A percentile compares a stretch with the other conserved stretches of the same genome.
Conservation (phyloP, 2,329 filamentous ascomycete genomes). For the Phialemonium atrogriseum region DNA sequence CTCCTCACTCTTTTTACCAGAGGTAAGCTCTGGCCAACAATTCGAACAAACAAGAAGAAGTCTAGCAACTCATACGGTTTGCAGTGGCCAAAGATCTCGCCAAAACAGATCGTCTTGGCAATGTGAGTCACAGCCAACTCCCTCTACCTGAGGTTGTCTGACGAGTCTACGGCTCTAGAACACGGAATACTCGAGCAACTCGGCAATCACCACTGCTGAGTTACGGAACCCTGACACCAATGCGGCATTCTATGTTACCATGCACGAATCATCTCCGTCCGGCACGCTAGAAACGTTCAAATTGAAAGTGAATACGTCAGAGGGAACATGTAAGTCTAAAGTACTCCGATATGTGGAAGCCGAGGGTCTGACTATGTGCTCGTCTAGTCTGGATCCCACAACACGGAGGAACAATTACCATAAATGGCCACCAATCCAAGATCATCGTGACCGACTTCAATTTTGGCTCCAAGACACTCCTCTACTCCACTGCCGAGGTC, state of each 20-base stretch:
- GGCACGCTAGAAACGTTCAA: constrained; percentile 43
- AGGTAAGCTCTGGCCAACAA: not conserved
- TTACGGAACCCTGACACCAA: constrained; percentile 50
- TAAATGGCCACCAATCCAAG: constrained; percentile 55
- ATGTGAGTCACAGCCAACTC: constrained; percentile 9
- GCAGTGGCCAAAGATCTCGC: constrained; percentile 44
- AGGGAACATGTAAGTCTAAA: constrained; percentile 28
- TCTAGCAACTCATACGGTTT: not conserved
- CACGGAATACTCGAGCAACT: constrained; percentile 41
- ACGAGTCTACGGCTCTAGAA: too few species aligned
- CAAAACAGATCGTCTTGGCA: constrained; percentile 39
- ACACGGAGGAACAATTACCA: constrained; percentile 34
- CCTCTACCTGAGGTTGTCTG: too few species aligned
- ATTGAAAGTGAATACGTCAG: constrained; percentile 46
- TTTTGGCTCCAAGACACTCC: constrained; percentile 39
- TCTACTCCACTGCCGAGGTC: constrained; percentile 49
- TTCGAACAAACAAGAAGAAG: not conserved
- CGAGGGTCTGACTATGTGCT: too few species aligned
- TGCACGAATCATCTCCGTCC: constrained; percentile 45
- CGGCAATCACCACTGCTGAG: constrained; percentile 43
- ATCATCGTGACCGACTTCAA: constrained; percentile 52
- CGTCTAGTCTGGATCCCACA: constrained; percentile 44
- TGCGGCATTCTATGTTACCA: constrained; percentile 50
- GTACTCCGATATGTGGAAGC: too few species aligned
- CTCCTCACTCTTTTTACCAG: constrained; percentile 51